Base-by-base conservation (phyloP, 2,329 filamentous ascomycete genomes). In the Cryphonectria nitschkei region DNA sequence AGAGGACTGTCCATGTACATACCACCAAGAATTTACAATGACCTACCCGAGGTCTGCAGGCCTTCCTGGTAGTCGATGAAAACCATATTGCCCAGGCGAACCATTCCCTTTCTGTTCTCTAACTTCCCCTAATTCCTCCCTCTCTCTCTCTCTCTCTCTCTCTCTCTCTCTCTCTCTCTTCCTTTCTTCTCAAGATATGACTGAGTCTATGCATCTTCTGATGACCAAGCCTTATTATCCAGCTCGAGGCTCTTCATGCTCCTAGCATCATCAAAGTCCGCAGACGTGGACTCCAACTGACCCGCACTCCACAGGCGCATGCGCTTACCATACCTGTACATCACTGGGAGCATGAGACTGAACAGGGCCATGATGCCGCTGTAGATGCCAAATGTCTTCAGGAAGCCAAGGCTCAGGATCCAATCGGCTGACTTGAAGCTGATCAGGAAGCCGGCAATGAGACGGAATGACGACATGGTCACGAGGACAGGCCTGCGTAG, bases 381-480 rank as follows among this genome's bases (percentile, higher is more conserved):
- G 66, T 75, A 76, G 29, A 74, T 70, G 34, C 68, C 70, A 37
- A 76, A 73, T 14, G 72, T 70, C 62, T 67, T 69, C 11, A 74
- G 54, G 64, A 72, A 73, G 14, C 72, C 73, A 13, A 75, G 60
- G 14, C 68, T 60, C 41, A 74, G 66, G 54, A 76, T 72, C 74
- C 73, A 75, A 37, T 72, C 69, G 16, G 75, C 75, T 2, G 71
- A 74, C 43, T 75, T 69, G 66, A 75, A 75, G 39, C 69, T 70
- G 39, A 74, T 71, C n/a, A 68, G 19, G 74, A 76, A 76, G 14
- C 72, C 74, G 37, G 75, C 69, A 3, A 76, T 73, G 39, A 76
- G 71, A 32, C 75, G 74, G 43, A 75, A 70, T 1, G 75, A 74
- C 8, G 75, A 75, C 56, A 76, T 73, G 29, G 72, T 75, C 58